Evolutionary conservation across 352 stramenopile species (phyloP).

Genomic region (Phytopythium ostracodes): DNA sequence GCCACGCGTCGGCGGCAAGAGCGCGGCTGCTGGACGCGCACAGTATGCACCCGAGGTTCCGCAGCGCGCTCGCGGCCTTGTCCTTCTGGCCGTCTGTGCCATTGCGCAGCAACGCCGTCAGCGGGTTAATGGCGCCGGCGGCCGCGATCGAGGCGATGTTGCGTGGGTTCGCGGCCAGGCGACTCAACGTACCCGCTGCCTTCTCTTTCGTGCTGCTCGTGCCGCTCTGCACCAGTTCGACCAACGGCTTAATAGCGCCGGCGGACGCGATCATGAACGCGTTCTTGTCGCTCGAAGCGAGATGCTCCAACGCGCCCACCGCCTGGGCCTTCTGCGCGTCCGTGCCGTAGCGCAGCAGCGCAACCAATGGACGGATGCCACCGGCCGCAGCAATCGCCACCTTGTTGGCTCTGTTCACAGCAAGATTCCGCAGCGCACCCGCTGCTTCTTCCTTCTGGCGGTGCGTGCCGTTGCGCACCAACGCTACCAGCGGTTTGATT

Average conservation of each 20-base stretch:
- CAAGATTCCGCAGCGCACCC: neutral
- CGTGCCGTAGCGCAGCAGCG: neutral
- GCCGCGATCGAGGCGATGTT: neutral
- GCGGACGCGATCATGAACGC: neutral
- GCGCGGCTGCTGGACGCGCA: neutral
- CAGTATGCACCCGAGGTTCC: neutral
- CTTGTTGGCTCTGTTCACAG: neutral
- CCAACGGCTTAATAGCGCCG: neutral
- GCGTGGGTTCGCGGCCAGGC: neutral
- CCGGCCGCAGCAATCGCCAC: neutral
- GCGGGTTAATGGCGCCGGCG: neutral
- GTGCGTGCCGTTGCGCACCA: neutral
- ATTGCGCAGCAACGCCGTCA: neutral
- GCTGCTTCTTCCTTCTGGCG: neutral
- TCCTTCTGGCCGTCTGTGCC: neutral
- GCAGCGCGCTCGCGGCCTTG: neutral
- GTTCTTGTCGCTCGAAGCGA: conserved; percentile 3
- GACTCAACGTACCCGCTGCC: neutral
- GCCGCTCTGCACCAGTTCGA: neutral
- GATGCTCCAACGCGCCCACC: neutral
- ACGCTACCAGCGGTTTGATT: neutral
- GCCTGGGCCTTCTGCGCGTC: neutral
- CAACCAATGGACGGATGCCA: neutral
- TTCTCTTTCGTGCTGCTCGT: neutral
- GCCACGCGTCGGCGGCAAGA: neutral